These are phyloP conservation scores for Zasmidium cellare DNA, from an alignment of 2,329 filamentous ascomycete genomes.

Conservation along the genomic window DNA sequence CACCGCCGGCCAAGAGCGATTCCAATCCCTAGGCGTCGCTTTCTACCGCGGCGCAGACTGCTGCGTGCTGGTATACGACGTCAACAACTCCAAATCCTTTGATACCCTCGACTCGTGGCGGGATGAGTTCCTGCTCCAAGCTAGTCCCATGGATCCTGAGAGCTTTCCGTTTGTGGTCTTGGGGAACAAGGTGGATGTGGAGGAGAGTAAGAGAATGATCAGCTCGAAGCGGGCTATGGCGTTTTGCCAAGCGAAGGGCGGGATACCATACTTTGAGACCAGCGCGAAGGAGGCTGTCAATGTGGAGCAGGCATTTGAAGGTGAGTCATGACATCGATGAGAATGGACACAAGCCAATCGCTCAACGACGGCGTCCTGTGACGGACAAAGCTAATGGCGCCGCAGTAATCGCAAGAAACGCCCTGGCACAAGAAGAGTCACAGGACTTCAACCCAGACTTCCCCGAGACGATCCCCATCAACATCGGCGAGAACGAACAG, in stretches of 20 bases:
- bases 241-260: slow-evolving; percentile 96
- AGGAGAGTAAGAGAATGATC: slow-evolving; percentile 95
- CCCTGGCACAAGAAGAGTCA: slow-evolving; percentile 92
- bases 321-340: slow-evolving; percentile 36
- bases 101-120: slow-evolving; percentile 98
- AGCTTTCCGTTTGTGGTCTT: slow-evolving; percentile 98
- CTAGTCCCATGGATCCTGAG: slow-evolving; percentile 91
- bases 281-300: slow-evolving; percentile 99
- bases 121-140: slow-evolving; percentile 97
- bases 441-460: slow-evolving; percentile 98
- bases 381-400: slow-evolving; percentile 12
- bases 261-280: slow-evolving; percentile 98
- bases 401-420: slow-evolving; percentile 91
- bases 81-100: slow-evolving; percentile 99
- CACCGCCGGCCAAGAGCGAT: slow-evolving; percentile 93
- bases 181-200: slow-evolving; percentile 98
- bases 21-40: slow-evolving; percentile 93
- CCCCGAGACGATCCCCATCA: slow-evolving; percentile 96
- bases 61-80: slow-evolving; percentile 96
- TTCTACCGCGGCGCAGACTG: slow-evolving; percentile 98
- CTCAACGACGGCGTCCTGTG: neutral
- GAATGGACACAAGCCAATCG: neutral
- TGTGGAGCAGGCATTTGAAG: slow-evolving; percentile 81
- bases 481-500: slow-evolving; percentile 89
- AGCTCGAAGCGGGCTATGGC: slow-evolving; percentile 94